Conservation (phyloP, 164 flowering plant species). For the Vitis rotundifolia region DNA sequence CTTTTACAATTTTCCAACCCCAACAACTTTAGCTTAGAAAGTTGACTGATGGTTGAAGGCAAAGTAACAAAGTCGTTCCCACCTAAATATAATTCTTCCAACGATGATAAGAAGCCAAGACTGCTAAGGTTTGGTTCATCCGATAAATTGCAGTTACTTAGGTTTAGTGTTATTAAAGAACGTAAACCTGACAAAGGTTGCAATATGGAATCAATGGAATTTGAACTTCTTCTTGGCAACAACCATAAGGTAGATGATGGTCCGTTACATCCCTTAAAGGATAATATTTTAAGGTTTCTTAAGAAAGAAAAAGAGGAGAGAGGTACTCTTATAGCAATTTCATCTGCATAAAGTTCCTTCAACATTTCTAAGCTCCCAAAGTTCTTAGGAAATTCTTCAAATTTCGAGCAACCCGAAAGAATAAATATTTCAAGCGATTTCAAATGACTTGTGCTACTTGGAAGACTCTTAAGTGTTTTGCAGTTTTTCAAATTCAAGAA, state of each 20-base stretch:
- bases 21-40: too few species aligned
- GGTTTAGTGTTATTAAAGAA: background rate
- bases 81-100: background rate
- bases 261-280: too few species aligned
- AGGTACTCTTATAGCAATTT: too few species aligned
- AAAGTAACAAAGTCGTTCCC: background rate
- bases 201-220: background rate
- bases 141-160: background rate
- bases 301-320: too few species aligned
- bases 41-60: too few species aligned
- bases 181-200: background rate
- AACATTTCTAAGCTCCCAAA: too few species aligned
- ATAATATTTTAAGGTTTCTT: too few species aligned
- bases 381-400: too few species aligned
- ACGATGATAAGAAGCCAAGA: background rate
- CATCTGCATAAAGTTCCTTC: too few species aligned
- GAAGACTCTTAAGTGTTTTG: slow-evolving; percentile 10
- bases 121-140: background rate
- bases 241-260: slow-evolving; percentile 1
- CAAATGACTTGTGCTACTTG: background rate
- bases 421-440: background rate
- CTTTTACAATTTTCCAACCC: too few species aligned
- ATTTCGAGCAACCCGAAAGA: too few species aligned
- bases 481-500: slow-evolving; percentile 8
- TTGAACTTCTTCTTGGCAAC: background rate